These are phyloP conservation scores for Salicornia ramosissima DNA, from an alignment of 148 eudicot species.

Conservation along the genomic window DNA sequence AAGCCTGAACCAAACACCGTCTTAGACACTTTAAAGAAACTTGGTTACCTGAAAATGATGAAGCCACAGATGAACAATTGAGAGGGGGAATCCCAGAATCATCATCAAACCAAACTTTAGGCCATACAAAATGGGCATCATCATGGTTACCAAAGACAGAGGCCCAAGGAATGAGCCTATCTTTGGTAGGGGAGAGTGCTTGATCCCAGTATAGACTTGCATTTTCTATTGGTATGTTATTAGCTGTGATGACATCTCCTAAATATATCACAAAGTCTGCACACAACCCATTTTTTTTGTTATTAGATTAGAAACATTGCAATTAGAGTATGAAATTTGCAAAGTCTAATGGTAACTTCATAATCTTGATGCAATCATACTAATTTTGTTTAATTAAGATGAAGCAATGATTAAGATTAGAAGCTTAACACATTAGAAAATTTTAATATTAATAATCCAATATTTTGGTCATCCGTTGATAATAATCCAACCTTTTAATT, in stretches of 20 bases:
- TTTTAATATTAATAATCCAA: too few relatives aligned
- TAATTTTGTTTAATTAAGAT: too few relatives aligned
- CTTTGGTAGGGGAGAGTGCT: constrained; percentile 67
- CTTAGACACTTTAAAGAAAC: background rate
- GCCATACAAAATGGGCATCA: constrained; percentile 88
- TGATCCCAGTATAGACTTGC: constrained; percentile 85
- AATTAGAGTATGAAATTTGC: too few relatives aligned
- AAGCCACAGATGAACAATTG: constrained; percentile 36
- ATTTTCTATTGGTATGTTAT: constrained; percentile 58
- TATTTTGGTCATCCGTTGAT: too few relatives aligned
- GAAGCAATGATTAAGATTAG: too few relatives aligned
- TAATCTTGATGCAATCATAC: too few relatives aligned
- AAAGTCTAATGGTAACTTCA: too few relatives aligned
- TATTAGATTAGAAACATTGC: too few relatives aligned
- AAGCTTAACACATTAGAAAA: too few relatives aligned
- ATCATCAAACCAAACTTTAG: constrained; percentile 74
- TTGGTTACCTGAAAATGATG: constrained; percentile 37
- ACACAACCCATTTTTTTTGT: too few relatives aligned
- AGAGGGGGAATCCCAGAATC: constrained; percentile 59
- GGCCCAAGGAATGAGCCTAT: constrained; percentile 73
- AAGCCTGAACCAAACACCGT: too few relatives aligned
- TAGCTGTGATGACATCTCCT: constrained; percentile 86
- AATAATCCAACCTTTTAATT: too few relatives aligned
- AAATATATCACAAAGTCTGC: constrained; percentile 87
- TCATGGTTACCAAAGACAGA: constrained; percentile 88